A percentile compares a stretch with the other conserved stretches of the same genome.
phyloP scores from a whole-genome alignment of 176 grass and related monocot genomes.

The Lolium perenne region DNA sequence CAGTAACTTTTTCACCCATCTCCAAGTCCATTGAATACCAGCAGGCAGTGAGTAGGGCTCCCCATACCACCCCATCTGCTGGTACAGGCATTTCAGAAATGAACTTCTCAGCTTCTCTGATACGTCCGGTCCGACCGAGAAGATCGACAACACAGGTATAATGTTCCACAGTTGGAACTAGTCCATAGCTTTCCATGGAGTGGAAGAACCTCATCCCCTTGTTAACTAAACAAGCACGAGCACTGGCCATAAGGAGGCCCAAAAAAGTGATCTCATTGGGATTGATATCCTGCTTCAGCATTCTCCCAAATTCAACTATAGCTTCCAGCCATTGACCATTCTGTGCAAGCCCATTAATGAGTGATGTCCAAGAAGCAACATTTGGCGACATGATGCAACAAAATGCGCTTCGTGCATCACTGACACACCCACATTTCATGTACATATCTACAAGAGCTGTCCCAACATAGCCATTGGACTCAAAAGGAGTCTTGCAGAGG shows the following conservation, averaged over 20 bases:
- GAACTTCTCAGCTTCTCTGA: conserved; percentile 59
- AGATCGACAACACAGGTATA: conserved; percentile 64
- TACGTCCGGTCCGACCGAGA: conserved; percentile 46
- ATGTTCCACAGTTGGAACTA: conserved; percentile 56
- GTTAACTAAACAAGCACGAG: conserved; percentile 48
- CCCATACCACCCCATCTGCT: conserved; percentile 59
- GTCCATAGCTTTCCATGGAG: conserved; percentile 52
- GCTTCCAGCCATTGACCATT: conserved; percentile 63
- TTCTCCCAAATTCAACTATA: conserved; percentile 54
- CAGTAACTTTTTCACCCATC: conserved; percentile 55
- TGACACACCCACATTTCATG: conserved; percentile 60
- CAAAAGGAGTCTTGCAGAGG: conserved; percentile 56
- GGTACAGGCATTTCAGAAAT: conserved; percentile 53
- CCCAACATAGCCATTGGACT: conserved; percentile 53
- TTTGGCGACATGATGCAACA: conserved; percentile 42
- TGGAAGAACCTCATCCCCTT: conserved; percentile 53
- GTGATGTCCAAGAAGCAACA: conserved; percentile 69
- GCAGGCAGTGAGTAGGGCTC: conserved; percentile 58
- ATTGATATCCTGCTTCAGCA: conserved; percentile 53
- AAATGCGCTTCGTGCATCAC: conserved; percentile 52
- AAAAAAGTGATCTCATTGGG: conserved; percentile 67
- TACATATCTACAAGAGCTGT: conserved; percentile 73
- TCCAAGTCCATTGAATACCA: conserved; percentile 58
- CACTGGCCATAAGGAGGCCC: conserved; percentile 53
- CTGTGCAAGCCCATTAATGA: conserved; percentile 63